phyloP scores from a whole-genome alignment of 1,284 basidiomycete species.

The Schizophyllum commune region DNA sequence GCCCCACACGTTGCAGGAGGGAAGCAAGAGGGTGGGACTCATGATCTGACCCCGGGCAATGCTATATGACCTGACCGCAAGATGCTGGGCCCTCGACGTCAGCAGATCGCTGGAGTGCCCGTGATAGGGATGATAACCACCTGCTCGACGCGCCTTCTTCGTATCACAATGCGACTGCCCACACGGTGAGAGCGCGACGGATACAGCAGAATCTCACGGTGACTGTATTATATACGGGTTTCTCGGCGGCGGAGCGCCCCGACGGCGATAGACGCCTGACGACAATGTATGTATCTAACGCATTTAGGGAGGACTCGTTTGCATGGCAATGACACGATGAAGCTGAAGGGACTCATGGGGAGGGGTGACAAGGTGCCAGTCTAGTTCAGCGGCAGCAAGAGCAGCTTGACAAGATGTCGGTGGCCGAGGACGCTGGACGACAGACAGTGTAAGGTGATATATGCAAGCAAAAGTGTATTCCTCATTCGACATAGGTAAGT shows the following conservation, averaged over 20 bases:
- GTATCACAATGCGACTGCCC: not conserved
- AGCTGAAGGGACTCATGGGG: too few relatives aligned
- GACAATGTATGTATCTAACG: too few relatives aligned
- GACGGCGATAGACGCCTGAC: too few relatives aligned
- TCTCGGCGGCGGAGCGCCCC: too few relatives aligned
- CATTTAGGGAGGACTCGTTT: too few relatives aligned
- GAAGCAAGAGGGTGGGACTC: conserved; percentile 13
- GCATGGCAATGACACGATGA: too few relatives aligned
- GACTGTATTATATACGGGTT: too few relatives aligned
- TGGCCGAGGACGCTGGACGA: too few relatives aligned
- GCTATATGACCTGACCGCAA: not conserved
- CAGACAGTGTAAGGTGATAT: too few relatives aligned
- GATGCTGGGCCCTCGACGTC: not conserved
- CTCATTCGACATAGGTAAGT: not conserved
- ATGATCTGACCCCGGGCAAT: not conserved
- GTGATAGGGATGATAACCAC: conserved; percentile 1
- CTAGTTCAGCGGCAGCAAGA: not conserved
- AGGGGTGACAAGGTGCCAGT: not conserved
- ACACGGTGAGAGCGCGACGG: not conserved
- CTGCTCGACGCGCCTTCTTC: not conserved
- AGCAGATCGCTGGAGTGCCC: not conserved
- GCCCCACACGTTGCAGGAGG: conserved; percentile 24
- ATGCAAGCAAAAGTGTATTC: too few relatives aligned
- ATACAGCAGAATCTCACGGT: not conserved
- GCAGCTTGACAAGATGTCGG: too few relatives aligned